Evolutionary conservation across 805 yeast species (phyloP).

Genomic region (Schwanniomyces occidentalis): DNA sequence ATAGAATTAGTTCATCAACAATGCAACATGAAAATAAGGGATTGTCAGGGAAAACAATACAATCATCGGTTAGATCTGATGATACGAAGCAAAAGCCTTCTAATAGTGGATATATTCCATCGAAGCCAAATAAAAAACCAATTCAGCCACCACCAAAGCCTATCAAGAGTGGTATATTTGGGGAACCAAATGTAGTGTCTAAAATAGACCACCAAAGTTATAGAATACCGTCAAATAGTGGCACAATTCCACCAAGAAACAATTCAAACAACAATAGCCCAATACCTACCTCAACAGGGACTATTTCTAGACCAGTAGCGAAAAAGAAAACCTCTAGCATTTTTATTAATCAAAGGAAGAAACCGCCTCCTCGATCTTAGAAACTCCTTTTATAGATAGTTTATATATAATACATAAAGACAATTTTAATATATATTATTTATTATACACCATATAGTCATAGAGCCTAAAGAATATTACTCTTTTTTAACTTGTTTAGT

Average conservation of each 20-base stretch:
- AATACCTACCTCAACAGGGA: slow-evolving; percentile 8
- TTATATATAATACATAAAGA: not conserved
- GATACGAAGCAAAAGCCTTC: not conserved
- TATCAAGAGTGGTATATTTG: not conserved
- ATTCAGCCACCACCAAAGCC: not conserved
- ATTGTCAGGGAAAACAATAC: not conserved
- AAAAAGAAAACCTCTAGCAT: slow-evolving; percentile 10
- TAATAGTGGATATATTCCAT: slow-evolving; percentile 2
- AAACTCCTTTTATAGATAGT: too few relatives aligned
- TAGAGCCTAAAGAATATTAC: not conserved
- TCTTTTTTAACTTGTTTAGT: slow-evolving; percentile 7
- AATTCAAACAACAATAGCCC: too few relatives aligned
- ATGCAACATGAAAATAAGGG: too few relatives aligned
- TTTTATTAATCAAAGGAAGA: slow-evolving; percentile 14
- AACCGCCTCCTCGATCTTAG: slow-evolving; percentile 9
- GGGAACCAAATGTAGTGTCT: not conserved
- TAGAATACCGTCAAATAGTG: not conserved
- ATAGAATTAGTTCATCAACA: too few relatives aligned
- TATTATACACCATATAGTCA: slow-evolving; percentile 1
- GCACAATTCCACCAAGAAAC: not conserved
- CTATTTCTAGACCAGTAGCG: slow-evolving; percentile 5
- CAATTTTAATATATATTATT: not conserved
- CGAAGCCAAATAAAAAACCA: too few relatives aligned
- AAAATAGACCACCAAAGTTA: too few relatives aligned
- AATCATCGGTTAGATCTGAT: too few relatives aligned